Evolutionary conservation across 208 protist genomes (phyloP).

Genomic region (Leishmania turanica): DNA sequence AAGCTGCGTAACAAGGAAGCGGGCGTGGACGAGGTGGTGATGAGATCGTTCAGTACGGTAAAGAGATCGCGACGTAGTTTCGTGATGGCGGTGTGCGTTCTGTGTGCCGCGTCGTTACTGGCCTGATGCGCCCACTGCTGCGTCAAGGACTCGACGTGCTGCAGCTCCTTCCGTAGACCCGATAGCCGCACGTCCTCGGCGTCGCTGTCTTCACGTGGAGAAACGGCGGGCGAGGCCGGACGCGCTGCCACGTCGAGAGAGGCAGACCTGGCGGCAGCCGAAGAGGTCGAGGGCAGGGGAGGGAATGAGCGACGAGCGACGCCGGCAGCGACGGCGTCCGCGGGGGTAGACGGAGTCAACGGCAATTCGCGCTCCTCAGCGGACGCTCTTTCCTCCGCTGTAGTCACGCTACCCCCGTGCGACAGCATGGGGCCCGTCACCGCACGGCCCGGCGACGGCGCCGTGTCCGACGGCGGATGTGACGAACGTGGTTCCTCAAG

Average conservation of each 20-base stretch:
- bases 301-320: not conserved
- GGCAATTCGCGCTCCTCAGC: not conserved
- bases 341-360: not conserved
- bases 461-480: not conserved
- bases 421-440: not conserved
- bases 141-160: constrained; percentile 8
- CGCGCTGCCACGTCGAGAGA: not conserved
- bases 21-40: not conserved
- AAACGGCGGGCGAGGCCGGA: not conserved
- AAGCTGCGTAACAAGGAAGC: not conserved
- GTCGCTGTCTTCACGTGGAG: not conserved
- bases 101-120: constrained; percentile 8
- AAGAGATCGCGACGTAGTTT: constrained; percentile 10
- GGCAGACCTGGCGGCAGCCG: not conserved
- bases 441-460: not conserved
- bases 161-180: constrained; percentile 10
- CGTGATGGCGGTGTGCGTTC: constrained; percentile 19
- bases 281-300: not conserved
- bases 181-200: constrained; percentile 19
- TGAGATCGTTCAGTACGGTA: constrained; percentile 1
- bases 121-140: constrained; percentile 13
- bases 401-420: not conserved
- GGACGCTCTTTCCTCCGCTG: too few species aligned
- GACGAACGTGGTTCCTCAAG: not conserved
- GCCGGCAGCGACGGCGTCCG: not conserved